Evolutionary conservation across 2,329 filamentous ascomycete genomes (phyloP), one percentile per base, ranked within the genome.

Genomic region (Purpureocillium takamizusanense): DNA sequence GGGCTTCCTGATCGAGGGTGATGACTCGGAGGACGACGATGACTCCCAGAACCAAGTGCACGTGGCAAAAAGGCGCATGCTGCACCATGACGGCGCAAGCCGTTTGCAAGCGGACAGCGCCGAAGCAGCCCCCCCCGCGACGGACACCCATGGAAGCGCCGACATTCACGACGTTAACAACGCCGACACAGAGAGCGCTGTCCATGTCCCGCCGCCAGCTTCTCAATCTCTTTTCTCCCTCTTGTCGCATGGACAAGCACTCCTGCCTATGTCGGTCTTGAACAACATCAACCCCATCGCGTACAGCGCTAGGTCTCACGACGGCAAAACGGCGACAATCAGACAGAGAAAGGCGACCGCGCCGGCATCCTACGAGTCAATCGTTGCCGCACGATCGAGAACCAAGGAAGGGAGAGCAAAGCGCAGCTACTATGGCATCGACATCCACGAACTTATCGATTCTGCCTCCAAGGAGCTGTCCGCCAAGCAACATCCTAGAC

Each of bases 401-500:
- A 78, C 73, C 1, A 78, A 76, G 45, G 74, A 81, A 40, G 81
- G 83, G 2, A 71, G 78, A 42, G 84, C 84, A 3, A 77, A 76
- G 51, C 77, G 77, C 49, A 82, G 81, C 50, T 97, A 89, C 61
- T 98, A 95, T 56, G 92, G 92, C 9, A 83, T 98, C 46, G 83
- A 95, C 34, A 92, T 98, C 27, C 88, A 95, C 58, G 70, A 78
- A 39, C 66, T 98, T 30, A 73, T 97, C 41, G 81, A 85, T 40
- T 74, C 82, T 13, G 83, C 83, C 3, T 66, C 76, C 38, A 72
- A 74, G 15, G 78, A 87, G 44, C 61, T 74, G 28, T 12, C n/a
- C 9, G 62, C 67, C 29, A 59, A 62, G 32, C 42, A 41, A 33
- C 37, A 59, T 39, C 39, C 46, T 2, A 51, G 46, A 35, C 46